Base-by-base conservation (phyloP, 495 filamentous ascomycete species). In the Daldinia grandis region DNA sequence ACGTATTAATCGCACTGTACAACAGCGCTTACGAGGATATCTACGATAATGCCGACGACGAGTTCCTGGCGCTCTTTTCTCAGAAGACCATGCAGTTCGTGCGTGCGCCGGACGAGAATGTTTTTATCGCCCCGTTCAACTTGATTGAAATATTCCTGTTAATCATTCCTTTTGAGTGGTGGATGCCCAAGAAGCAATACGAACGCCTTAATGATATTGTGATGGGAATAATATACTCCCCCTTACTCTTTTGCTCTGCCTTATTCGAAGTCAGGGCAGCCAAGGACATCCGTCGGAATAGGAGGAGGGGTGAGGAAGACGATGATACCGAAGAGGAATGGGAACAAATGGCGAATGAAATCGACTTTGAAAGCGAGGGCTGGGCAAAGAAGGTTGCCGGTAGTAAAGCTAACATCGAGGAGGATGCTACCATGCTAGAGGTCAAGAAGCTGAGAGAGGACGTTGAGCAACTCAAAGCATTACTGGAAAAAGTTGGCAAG, bases 11-110 rank as follows among this genome's bases (percentile, higher is more conserved):
- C 71, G 95, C 95, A 0, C 87, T 99, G 4, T 99, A 98, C 81
- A 98, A 98, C 78, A 92, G 89, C 69, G 95, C 96, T 28, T 99
- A 99, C 79, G 90, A 93, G 65, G 94, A 97, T 78, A 97, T 99
- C 69, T 97, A 95, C 58, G 91, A 90, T 44, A 97, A 98, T 75
- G 93, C 96, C 17, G 89, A 89, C 58, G 96, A 98, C 75, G 95
- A 99, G 78, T 99, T 93, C 79, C 91, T 99, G 79, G 93, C 93
- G 0, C 87, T 97, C 21, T 93, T 93, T 72, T 84, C 93, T 1
- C 92, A 95, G 66, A 97, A 97, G 76, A 97, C 94, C 1, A 92
- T 98, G 83, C 91, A 94, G 72, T 99, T 97, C 72, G 92, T 98
- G 8, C 93, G 96, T 19, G 96, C 95, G 0, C 95, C 95, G 0